A percentile compares a stretch with the other conserved stretches of the same genome.
phyloP scores from a whole-genome alignment of 2,329 filamentous ascomycete genomes.

The Diaporthe citri region DNA sequence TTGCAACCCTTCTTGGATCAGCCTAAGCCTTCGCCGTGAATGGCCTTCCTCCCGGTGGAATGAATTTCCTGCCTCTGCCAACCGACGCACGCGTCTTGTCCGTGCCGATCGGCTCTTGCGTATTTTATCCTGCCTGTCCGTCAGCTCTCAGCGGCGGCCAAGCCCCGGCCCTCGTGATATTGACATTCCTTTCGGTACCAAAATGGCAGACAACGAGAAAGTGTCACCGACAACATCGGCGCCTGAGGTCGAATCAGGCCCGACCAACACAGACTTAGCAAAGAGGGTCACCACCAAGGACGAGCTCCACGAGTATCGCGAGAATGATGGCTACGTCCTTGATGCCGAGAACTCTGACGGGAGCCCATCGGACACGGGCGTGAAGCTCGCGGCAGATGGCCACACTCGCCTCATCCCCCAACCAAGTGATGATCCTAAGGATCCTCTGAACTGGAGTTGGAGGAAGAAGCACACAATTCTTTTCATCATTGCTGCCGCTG shows the following conservation, averaged over 20 bases:
- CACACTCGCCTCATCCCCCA: slow-evolving; percentile 66
- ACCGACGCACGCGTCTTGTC: neutral
- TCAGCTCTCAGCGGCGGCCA: neutral
- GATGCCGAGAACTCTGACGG: slow-evolving; percentile 44
- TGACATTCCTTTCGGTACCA: neutral
- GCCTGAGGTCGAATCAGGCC: neutral
- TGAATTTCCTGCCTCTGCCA: slow-evolving; percentile 7
- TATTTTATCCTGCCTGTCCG: neutral
- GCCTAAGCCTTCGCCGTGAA: neutral
- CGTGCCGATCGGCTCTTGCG: too few species aligned
- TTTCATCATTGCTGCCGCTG: slow-evolving; percentile 59
- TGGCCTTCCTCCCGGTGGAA: slow-evolving; percentile 11
- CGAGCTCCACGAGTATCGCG: slow-evolving; percentile 51
- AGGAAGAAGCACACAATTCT: slow-evolving; percentile 63
- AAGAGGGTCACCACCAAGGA: slow-evolving; percentile 36
- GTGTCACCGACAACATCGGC: neutral
- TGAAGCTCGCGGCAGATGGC: slow-evolving; percentile 55
- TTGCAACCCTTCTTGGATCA: slow-evolving; percentile 10
- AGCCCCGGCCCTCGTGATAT: neutral
- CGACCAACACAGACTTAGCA: neutral
- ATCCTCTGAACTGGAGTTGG: slow-evolving; percentile 67
- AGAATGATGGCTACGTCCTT: slow-evolving; percentile 54
- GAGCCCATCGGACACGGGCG: slow-evolving; percentile 43
- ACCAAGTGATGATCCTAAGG: slow-evolving; percentile 62
- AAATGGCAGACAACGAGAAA: slow-evolving; percentile 28